Conservation (phyloP, 2,329 filamentous ascomycete genomes). For the Calonectria hawksworthii region DNA sequence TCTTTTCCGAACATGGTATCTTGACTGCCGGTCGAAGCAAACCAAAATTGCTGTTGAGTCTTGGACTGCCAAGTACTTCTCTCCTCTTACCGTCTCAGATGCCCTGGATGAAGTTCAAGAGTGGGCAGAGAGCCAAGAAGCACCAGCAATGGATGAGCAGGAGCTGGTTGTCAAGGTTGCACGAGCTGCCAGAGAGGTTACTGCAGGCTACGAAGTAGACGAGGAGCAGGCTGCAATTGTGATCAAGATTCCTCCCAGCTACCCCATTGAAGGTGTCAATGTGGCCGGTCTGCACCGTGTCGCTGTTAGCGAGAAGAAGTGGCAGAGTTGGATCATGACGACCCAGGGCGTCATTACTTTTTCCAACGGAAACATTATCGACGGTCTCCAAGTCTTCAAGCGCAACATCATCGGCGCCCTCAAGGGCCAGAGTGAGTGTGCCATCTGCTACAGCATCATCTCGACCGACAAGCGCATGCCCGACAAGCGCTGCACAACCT, state of each 20-base stretch:
- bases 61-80: slow-evolving; percentile 91
- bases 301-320: slow-evolving; percentile 90
- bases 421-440: slow-evolving; percentile 94
- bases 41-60: slow-evolving; percentile 83
- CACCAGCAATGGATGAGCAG: slow-evolving; percentile 64
- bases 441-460: slow-evolving; percentile 97
- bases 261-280: slow-evolving; percentile 83
- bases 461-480: slow-evolving; percentile 90
- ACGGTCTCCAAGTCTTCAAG: slow-evolving; percentile 87
- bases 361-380: slow-evolving; percentile 88
- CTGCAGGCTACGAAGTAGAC: slow-evolving; percentile 88
- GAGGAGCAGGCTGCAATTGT: slow-evolving; percentile 86
- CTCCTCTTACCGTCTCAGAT: slow-evolving; percentile 76
- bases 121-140: slow-evolving; percentile 72
- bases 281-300: slow-evolving; percentile 87
- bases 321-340: slow-evolving; percentile 90
- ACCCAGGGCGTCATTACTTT: slow-evolving; percentile 96
- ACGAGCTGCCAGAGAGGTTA: slow-evolving; percentile 79
- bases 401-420: slow-evolving; percentile 89
- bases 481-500: slow-evolving; percentile 91
- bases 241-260: slow-evolving; percentile 84
- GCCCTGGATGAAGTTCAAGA: slow-evolving; percentile 76
- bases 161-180: slow-evolving; percentile 79
- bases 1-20: slow-evolving; percentile 87
- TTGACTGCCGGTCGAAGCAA: slow-evolving; percentile 84